These are phyloP conservation scores for Alloascoidea hylecoeti DNA, from an alignment of 805 yeast genomes.

Conservation along the genomic window DNA sequence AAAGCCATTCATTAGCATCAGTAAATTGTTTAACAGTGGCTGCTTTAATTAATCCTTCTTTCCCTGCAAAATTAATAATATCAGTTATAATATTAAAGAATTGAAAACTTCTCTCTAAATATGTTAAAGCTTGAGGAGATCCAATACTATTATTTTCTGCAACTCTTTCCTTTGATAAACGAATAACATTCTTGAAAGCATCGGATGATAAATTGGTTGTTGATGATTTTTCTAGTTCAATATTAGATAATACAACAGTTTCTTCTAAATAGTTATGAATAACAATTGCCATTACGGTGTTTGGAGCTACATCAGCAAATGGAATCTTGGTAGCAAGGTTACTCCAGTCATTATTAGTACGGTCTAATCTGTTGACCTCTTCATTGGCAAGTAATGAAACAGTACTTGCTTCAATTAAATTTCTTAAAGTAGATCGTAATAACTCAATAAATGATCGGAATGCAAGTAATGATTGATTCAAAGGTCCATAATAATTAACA, in stretches of 20 bases:
- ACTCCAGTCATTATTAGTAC: conserved; percentile 42
- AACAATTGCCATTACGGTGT: conserved; percentile 48
- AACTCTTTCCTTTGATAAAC: conserved; percentile 5
- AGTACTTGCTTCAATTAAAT: conserved; percentile 36
- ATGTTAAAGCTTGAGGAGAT: conserved; percentile 11
- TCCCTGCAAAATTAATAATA: conserved; percentile 22
- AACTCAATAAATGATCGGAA: conserved; percentile 53
- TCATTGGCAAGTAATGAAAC: conserved; percentile 39
- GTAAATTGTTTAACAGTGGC: conserved; percentile 9
- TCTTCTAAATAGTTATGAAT: conserved; percentile 38
- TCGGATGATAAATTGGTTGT: too few species aligned
- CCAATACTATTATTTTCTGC: conserved; percentile 12
- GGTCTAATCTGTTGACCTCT: conserved; percentile 39
- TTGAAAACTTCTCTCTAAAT: conserved; percentile 11
- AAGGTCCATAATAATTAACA: conserved; percentile 50
- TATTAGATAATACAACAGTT: conserved; percentile 4
- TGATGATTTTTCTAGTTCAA: conserved; percentile 1
- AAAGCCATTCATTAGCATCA: conserved; percentile 9
- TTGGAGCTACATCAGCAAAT: conserved; percentile 40
- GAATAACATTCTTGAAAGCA: conserved; percentile 7
- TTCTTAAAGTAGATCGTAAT: conserved; percentile 33
- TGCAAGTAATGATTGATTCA: conserved; percentile 50
- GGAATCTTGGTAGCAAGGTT: conserved; percentile 43
- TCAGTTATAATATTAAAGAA: conserved; percentile 14
- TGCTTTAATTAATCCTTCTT: conserved; percentile 19